These are phyloP conservation scores for Saturnispora galanensis DNA, from an alignment of 805 yeast genomes.

Conservation along the genomic window DNA sequence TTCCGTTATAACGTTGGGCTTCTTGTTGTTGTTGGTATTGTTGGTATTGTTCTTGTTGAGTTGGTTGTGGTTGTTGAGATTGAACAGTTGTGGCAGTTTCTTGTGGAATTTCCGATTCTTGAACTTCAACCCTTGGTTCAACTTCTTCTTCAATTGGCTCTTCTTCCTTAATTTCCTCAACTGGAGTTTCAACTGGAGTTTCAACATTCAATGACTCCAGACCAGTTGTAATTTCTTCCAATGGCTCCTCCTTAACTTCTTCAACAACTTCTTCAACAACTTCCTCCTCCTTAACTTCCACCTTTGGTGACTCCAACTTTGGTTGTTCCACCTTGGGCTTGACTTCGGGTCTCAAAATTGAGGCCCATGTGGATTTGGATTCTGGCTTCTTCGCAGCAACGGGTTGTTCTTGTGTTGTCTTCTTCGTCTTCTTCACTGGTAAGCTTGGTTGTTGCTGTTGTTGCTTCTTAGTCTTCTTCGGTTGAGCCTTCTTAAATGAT, in stretches of 20 bases:
- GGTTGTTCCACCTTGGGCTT: constrained; percentile 10
- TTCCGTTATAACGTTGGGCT: constrained; percentile 6
- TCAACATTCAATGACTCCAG: constrained; percentile 7
- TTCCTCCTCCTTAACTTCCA: constrained; percentile 2
- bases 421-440: constrained; percentile 7
- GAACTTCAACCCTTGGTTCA: constrained; percentile 9
- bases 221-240: not conserved
- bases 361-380: constrained; percentile 15
- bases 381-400: not conserved
- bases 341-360: constrained; percentile 20
- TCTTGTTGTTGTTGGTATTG: constrained; percentile 21
- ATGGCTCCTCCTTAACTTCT: constrained; percentile 8
- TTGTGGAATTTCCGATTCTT: constrained; percentile 4
- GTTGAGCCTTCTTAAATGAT: constrained; percentile 5
- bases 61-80: constrained; percentile 17
- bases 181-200: constrained; percentile 9
- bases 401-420: constrained; percentile 6
- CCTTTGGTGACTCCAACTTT: not conserved
- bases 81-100: constrained; percentile 13
- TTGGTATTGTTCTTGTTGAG: constrained; percentile 22
- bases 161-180: constrained; percentile 7
- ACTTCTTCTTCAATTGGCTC: not conserved
- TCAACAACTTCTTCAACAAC: constrained; percentile 8
- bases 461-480: not conserved
- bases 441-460: constrained; percentile 9